These are phyloP conservation scores for Fraxinus sp. DNA, from an alignment of 305 asterid species.

Conservation along the genomic window DNA sequence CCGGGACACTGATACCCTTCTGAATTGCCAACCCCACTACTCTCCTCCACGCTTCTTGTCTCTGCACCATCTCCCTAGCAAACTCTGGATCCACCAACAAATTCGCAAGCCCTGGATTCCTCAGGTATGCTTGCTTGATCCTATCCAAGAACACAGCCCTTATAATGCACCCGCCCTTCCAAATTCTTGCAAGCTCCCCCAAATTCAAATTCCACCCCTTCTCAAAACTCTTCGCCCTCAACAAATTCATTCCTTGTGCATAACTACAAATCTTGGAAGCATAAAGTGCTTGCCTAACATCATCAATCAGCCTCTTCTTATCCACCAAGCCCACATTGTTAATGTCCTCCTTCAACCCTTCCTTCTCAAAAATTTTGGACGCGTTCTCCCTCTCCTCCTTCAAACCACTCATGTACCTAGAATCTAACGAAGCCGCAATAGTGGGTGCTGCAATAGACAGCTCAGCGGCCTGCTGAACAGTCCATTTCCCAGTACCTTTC, in stretches of 20 bases:
- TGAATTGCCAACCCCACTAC: constrained; percentile 73
- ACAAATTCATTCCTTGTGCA: constrained; percentile 90
- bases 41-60: constrained; percentile 89
- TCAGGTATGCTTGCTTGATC: constrained; percentile 82
- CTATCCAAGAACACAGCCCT: constrained; percentile 90
- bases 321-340: constrained; percentile 40
- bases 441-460: constrained; percentile 88
- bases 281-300: constrained; percentile 89
- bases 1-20: constrained; percentile 65
- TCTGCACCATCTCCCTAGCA: constrained; percentile 92
- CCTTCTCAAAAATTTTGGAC: constrained; percentile 44
- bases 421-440: constrained; percentile 75
- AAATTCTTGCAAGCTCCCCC: constrained; percentile 84
- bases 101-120: constrained; percentile 65
- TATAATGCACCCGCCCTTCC: constrained; percentile 96
- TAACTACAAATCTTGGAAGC: constrained; percentile 90
- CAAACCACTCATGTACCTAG: constrained; percentile 77
- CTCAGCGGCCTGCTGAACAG: constrained; percentile 96
- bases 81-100: constrained; percentile 87
- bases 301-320: constrained; percentile 73
- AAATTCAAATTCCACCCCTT: constrained; percentile 85
- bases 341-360: constrained; percentile 59
- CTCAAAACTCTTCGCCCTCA: constrained; percentile 79
- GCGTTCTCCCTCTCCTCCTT: constrained; percentile 80
- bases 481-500: constrained; percentile 96